These are phyloP conservation scores for Metschnikowia lachancei DNA, from an alignment of 805 yeast species.

Conservation along the genomic window DNA sequence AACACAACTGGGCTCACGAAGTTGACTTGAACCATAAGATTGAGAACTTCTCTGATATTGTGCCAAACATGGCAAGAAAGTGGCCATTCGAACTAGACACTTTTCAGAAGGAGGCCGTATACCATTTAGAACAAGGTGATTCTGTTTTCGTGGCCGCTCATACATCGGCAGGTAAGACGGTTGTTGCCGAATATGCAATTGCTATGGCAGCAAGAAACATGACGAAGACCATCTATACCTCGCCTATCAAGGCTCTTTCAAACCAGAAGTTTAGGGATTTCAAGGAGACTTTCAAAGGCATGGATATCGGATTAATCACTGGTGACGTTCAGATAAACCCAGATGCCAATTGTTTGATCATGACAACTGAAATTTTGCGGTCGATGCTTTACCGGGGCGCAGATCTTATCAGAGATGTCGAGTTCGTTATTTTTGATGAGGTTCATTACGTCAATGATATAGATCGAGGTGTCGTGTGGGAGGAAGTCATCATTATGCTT, in stretches of 20 bases:
- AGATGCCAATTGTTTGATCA: constrained; percentile 91
- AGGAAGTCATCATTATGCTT: constrained; percentile 94
- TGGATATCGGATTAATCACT: constrained; percentile 90
- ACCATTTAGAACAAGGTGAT: constrained; percentile 95
- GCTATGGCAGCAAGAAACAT: constrained; percentile 94
- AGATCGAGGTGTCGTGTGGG: constrained; percentile 99
- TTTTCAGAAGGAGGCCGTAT: constrained; percentile 95
- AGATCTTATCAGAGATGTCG: constrained; percentile 93
- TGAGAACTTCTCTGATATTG: constrained; percentile 80
- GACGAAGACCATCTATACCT: constrained; percentile 95
- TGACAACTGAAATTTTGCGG: constrained; percentile 96
- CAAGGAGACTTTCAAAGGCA: constrained; percentile 70
- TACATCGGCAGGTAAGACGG: constrained; percentile 98
- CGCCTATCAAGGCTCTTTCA: constrained; percentile 89
- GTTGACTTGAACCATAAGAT: constrained; percentile 83
- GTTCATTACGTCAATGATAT: constrained; percentile 97
- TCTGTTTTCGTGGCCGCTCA: constrained; percentile 99
- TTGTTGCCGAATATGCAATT: constrained; percentile 96
- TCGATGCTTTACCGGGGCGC: constrained; percentile 97
- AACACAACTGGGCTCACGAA: constrained; percentile 89
- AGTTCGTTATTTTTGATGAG: constrained; percentile 95
- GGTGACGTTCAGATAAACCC: constrained; percentile 98
- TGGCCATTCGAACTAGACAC: constrained; percentile 96
- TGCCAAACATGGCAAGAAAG: constrained; percentile 87
- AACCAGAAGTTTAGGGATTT: constrained; percentile 90